Conservation (phyloP, 2,329 filamentous ascomycete species). For the Mycosphaerella sp. region DNA sequence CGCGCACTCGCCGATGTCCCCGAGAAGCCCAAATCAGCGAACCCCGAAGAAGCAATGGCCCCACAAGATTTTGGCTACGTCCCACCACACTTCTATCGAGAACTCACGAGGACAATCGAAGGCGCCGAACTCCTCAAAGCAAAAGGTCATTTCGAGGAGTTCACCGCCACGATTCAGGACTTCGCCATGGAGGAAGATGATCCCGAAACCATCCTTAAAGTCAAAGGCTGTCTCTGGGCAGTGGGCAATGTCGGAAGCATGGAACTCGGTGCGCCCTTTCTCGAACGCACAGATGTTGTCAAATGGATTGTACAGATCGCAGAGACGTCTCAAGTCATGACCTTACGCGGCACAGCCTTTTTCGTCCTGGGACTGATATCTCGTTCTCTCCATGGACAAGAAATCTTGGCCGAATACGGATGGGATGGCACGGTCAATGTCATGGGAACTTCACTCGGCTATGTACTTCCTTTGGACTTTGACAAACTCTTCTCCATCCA, state of each 20-base stretch:
- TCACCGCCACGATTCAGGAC: conserved; percentile 80
- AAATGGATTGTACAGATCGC: conserved; percentile 83
- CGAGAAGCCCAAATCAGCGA: conserved; percentile 45
- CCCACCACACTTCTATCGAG: conserved; percentile 96
- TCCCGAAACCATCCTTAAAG: conserved; percentile 76
- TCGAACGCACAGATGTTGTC: conserved; percentile 85
- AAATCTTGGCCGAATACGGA: conserved; percentile 80
- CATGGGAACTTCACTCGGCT: conserved; percentile 74
- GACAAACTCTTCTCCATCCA: conserved; percentile 65
- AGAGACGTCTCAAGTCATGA: conserved; percentile 81
- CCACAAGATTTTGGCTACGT: conserved; percentile 54
- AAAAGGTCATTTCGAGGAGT: conserved; percentile 95
- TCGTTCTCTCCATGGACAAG: conserved; percentile 81
- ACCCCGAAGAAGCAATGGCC: conserved; percentile 43
- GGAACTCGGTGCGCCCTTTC: conserved; percentile 90
- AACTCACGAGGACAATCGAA: conserved; percentile 85
- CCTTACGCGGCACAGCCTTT: conserved; percentile 88
- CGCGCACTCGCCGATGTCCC: conserved; percentile 65
- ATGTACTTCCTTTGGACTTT: conserved; percentile 77
- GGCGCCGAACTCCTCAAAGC: conserved; percentile 83
- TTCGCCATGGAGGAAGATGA: conserved; percentile 82
- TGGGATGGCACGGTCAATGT: conserved; percentile 90
- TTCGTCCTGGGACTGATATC: conserved; percentile 93
- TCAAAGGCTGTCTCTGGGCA: conserved; percentile 96
- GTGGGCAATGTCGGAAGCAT: conserved; percentile 98